Conservation (phyloP, 2,329 filamentous ascomycete species). For the Rhexocercosporidium sp. region DNA sequence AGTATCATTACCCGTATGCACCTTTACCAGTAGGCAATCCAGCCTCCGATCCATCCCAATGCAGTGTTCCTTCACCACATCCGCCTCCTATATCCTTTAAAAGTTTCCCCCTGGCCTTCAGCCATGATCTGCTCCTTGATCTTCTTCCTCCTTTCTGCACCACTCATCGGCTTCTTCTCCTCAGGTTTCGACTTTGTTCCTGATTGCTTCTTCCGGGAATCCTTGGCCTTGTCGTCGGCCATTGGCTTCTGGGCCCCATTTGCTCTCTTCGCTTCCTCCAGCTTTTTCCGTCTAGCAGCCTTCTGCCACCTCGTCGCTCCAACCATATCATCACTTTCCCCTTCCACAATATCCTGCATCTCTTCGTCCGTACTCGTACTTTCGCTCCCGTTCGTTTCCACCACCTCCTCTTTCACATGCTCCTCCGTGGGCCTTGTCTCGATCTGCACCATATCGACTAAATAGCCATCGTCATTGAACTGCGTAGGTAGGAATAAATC, state of each 20-base stretch:
- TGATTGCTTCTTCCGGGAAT: constrained; percentile 55
- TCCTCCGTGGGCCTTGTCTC: constrained; percentile 16
- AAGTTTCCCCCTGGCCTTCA: constrained; percentile 47
- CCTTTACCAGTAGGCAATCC: not conserved
- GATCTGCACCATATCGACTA: constrained; percentile 25
- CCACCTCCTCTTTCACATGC: not conserved
- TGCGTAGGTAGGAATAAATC: constrained; percentile 33
- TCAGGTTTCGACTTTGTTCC: constrained; percentile 38
- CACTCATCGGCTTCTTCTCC: constrained; percentile 35
- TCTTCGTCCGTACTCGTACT: not conserved
- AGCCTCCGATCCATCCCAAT: not conserved
- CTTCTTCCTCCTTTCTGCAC: constrained; percentile 52
- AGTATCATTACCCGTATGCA: not conserved
- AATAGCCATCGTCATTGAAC: constrained; percentile 30
- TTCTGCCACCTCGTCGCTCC: constrained; percentile 36
- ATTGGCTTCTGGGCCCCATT: constrained; percentile 13
- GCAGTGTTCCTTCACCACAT: constrained; percentile 50
- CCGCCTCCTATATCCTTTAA: constrained; percentile 57
- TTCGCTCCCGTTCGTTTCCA: not conserved
- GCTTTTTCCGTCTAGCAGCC: constrained; percentile 27
- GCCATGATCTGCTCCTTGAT: constrained; percentile 62
- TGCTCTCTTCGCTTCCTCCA: constrained; percentile 13
- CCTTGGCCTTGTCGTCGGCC: constrained; percentile 43
- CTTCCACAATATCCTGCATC: not conserved
- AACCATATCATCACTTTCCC: constrained; percentile 28